Conservation (phyloP, 495 filamentous ascomycete genomes). For the Hypoxylon subgilvum region DNA sequence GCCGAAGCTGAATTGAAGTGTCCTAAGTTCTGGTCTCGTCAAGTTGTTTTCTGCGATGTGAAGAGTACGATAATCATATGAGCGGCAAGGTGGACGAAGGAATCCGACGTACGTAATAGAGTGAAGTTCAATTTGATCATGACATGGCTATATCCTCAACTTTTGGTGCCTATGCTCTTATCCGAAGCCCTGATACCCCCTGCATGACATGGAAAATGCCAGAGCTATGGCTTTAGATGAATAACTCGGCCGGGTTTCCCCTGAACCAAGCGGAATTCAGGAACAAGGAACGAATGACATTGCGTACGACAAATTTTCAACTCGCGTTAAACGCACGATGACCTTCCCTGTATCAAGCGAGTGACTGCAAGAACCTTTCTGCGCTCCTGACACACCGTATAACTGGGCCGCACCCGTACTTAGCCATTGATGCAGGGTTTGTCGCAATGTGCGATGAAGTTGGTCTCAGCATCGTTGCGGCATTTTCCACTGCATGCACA, state of each 20-base stretch:
- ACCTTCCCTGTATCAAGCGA: conserved; percentile 11
- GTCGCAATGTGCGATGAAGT: conserved; percentile 43
- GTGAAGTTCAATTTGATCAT: too few relatives aligned
- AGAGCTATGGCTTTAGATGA: background rate
- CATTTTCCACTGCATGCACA: conserved; percentile 49
- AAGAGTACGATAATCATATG: too few relatives aligned
- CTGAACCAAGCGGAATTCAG: conserved; percentile 3
- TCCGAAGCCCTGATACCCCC: too few relatives aligned
- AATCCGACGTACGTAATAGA: too few relatives aligned
- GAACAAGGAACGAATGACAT: conserved; percentile 16
- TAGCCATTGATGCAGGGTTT: conserved; percentile 39
- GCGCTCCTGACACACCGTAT: background rate
- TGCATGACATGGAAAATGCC: background rate
- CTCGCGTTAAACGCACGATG: conserved; percentile 9
- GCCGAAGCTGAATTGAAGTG: too few relatives aligned
- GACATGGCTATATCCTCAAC: too few relatives aligned
- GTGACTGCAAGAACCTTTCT: background rate
- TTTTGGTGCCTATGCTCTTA: too few relatives aligned
- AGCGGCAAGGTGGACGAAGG: too few relatives aligned
- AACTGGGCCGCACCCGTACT: background rate
- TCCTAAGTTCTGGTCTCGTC: too few relatives aligned
- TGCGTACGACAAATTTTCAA: conserved; percentile 11
- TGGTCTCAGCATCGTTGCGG: conserved; percentile 44
- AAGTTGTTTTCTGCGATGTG: too few relatives aligned
- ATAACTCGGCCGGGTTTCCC: background rate